phyloP scores from a whole-genome alignment of 2,329 filamentous ascomycete species.

The Neoascochyta sp. region DNA sequence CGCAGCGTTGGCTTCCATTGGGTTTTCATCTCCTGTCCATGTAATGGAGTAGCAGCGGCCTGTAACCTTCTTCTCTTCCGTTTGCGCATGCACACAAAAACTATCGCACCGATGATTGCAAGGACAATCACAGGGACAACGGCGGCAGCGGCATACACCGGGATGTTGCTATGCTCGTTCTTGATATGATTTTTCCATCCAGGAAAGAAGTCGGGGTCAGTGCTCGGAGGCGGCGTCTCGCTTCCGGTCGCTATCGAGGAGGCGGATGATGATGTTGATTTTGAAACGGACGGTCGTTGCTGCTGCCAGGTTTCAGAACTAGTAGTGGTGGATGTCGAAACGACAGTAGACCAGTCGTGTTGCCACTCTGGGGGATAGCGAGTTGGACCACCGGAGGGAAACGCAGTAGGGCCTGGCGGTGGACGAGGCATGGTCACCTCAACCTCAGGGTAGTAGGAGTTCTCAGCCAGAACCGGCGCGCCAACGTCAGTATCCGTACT shows the following conservation, averaged over 20 bases:
- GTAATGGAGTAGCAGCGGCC: constrained; percentile 5
- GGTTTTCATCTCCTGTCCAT: constrained; percentile 27
- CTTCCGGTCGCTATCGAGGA: not conserved
- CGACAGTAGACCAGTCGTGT: too few species aligned
- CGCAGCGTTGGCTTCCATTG: constrained; percentile 8
- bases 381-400: too few species aligned
- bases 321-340: too few species aligned
- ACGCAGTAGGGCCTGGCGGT: too few species aligned
- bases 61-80: constrained; percentile 23
- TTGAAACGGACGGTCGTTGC: too few species aligned
- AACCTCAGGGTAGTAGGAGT: too few species aligned
- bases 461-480: too few species aligned
- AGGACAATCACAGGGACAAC: constrained; percentile 24
- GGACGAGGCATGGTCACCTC: too few species aligned
- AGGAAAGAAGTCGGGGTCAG: constrained; percentile 2
- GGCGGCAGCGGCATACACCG: constrained; percentile 24
- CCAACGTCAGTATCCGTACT: too few species aligned
- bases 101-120: constrained; percentile 17
- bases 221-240: constrained; percentile 1
- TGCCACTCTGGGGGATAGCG: too few species aligned
- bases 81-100: constrained; percentile 29
- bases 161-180: constrained; percentile 7
- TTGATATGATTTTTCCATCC: constrained; percentile 1
- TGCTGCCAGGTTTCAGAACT: too few species aligned
- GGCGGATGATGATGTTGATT: too few species aligned